These are phyloP conservation scores for Lactarius sanguifluus DNA, from an alignment of 768 basidiomycete species.

Conservation along the genomic window DNA sequence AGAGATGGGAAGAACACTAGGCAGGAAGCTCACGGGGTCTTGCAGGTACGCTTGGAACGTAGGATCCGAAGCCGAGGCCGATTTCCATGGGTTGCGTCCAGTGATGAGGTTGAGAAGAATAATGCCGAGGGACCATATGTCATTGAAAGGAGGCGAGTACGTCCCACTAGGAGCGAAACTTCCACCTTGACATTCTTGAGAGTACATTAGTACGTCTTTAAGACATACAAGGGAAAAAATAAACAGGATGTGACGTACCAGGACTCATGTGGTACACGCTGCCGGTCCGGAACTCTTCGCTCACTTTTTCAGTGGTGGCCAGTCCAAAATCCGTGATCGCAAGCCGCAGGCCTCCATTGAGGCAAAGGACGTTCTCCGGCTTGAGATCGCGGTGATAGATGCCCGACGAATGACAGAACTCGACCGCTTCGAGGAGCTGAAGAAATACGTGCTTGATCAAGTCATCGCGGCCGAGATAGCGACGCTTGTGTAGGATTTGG, in stretches of 20 bases:
- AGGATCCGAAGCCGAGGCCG: constrained; percentile 76
- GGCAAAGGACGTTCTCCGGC: constrained; percentile 93
- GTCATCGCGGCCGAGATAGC: constrained; percentile 80
- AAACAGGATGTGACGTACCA: constrained; percentile 47
- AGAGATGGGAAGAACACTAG: constrained; percentile 45
- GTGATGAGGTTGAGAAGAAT: constrained; percentile 95
- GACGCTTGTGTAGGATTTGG: constrained; percentile 75
- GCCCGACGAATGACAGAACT: constrained; percentile 86
- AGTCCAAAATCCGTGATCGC: constrained; percentile 96
- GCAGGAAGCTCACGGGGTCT: constrained; percentile 77
- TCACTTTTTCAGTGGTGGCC: constrained; percentile 81
- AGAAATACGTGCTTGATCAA: constrained; percentile 90
- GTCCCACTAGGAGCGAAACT: constrained; percentile 57
- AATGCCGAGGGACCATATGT: constrained; percentile 96
- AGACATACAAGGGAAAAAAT: constrained; percentile 16
- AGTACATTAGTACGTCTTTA: constrained; percentile 30
- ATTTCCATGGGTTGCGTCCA: constrained; percentile 95
- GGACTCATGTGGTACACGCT: constrained; percentile 99
- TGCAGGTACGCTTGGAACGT: constrained; percentile 87
- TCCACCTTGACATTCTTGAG: constrained; percentile 84
- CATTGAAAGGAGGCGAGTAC: constrained; percentile 87
- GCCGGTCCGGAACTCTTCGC: constrained; percentile 91
- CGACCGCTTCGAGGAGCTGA: constrained; percentile 91
- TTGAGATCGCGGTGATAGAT: constrained; percentile 98
- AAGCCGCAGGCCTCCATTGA: constrained; percentile 70